phyloP scores from a whole-genome alignment of 2,329 filamentous ascomycete species.

The Lachnellula subtilissima region DNA sequence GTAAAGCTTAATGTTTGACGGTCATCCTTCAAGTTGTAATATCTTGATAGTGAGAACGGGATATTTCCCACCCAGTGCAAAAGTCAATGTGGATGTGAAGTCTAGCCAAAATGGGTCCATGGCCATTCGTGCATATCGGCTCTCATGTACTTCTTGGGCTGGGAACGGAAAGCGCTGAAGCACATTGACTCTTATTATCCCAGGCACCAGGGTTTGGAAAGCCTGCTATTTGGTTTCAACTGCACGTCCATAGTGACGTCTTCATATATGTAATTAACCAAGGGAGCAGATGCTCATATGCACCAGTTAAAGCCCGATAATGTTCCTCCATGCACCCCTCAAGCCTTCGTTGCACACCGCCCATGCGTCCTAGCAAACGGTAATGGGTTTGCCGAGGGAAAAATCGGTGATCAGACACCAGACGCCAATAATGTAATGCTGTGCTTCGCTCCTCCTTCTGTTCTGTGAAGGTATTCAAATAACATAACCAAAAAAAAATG shows the following conservation, averaged over 20 bases:
- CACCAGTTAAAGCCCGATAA: neutral
- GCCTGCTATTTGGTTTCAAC: neutral
- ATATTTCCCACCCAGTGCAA: too few species aligned
- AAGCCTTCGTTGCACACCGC: neutral
- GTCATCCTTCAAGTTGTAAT: neutral
- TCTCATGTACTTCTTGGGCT: neutral
- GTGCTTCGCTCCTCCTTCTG: slow-evolving; percentile 6
- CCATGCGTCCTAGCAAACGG: neutral
- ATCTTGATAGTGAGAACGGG: neutral
- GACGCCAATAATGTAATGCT: slow-evolving; percentile 15
- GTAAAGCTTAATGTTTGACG: neutral
- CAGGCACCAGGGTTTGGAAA: neutral
- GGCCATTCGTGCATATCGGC: too few species aligned
- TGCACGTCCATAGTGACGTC: neutral
- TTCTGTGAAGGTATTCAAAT: slow-evolving; percentile 10
- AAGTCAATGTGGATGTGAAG: too few species aligned
- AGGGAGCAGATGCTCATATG: neutral
- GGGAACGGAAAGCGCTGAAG: neutral
- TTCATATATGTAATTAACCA: neutral
- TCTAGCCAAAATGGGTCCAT: too few species aligned
- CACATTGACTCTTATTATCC: neutral
- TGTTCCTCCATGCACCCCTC: neutral
- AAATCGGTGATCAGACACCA: slow-evolving; percentile 2
- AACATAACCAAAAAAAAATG: slow-evolving; percentile 1
- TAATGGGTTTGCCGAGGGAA: neutral